Evolutionary conservation across 495 filamentous ascomycete genomes (phyloP).

Genomic region (Aspergillus indologenus): DNA sequence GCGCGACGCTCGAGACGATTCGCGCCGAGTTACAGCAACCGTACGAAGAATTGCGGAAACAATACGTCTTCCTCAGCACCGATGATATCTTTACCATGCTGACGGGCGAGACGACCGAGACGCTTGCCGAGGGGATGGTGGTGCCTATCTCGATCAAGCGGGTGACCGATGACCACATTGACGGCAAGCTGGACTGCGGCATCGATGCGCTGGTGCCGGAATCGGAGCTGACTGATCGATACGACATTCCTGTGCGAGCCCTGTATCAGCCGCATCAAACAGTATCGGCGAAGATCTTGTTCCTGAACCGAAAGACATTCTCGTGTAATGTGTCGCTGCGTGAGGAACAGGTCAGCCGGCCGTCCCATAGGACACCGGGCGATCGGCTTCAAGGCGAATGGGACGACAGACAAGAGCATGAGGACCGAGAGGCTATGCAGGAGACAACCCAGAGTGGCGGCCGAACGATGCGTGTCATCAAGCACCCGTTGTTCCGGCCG

Average conservation of each 20-base stretch:
- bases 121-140: constrained; percentile 82
- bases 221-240: constrained; percentile 64
- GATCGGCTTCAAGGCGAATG: constrained; percentile 77
- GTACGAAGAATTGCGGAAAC: constrained; percentile 88
- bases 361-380: constrained; percentile 54
- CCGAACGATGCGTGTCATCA: constrained; percentile 88
- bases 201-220: constrained; percentile 82
- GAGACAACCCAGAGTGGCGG: constrained; percentile 79
- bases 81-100: constrained; percentile 97
- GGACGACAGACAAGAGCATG: constrained; percentile 76
- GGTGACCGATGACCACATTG: constrained; percentile 85
- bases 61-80: constrained; percentile 63
- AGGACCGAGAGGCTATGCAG: constrained; percentile 71
- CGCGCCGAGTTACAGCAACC: constrained; percentile 87
- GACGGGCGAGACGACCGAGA: constrained; percentile 85
- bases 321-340: constrained; percentile 77
- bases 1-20: constrained; percentile 94
- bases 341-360: constrained; percentile 71
- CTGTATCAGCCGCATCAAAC: constrained; percentile 73
- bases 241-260: constrained; percentile 52
- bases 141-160: constrained; percentile 84
- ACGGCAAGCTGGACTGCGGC: constrained; percentile 89
- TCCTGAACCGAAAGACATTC: constrained; percentile 79
- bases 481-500: constrained; percentile 89
- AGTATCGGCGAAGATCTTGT: constrained; percentile 79